Conservation (phyloP, 371 early-diverging fungal genomes). For the Mucor circinelloides region DNA sequence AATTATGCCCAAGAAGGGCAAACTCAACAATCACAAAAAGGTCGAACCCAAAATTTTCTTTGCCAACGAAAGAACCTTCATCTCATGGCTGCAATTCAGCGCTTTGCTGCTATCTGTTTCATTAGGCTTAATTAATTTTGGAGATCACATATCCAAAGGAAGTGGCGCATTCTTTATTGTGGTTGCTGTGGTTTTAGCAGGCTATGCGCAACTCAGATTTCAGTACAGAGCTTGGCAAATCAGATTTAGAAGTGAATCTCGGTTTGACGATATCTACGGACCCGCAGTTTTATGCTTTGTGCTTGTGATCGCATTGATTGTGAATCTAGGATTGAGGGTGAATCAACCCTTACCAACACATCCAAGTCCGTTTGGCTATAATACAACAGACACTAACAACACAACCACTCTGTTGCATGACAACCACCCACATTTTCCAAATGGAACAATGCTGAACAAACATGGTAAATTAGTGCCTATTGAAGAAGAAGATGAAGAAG, state of each 20-base stretch:
- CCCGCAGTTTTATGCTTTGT: constrained; percentile 79
- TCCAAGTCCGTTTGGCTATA: constrained; percentile 14
- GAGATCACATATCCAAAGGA: constrained; percentile 65
- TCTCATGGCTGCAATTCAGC: constrained; percentile 82
- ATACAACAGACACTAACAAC: background rate
- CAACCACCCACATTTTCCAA: background rate
- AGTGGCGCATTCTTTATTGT: constrained; percentile 71
- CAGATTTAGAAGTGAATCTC: constrained; percentile 47
- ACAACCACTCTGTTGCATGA: background rate
- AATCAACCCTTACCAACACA: constrained; percentile 18
- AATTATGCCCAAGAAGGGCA: constrained; percentile 44
- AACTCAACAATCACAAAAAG: constrained; percentile 38
- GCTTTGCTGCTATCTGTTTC: constrained; percentile 72
- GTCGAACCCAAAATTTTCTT: constrained; percentile 98
- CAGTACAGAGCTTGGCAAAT: constrained; percentile 81
- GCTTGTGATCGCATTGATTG: constrained; percentile 72
- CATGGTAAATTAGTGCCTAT: background rate
- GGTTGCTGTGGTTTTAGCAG: constrained; percentile 65
- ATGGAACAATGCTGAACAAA: constrained; percentile 2
- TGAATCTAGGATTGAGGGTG: constrained; percentile 62
- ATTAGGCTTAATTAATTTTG: constrained; percentile 82
- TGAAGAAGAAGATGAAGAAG: constrained; percentile 12
- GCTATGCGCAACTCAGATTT: constrained; percentile 81
- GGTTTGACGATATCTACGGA: constrained; percentile 61
- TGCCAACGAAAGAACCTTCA: constrained; percentile 98